Base-by-base conservation (phyloP, 768 basidiomycete species). In the Mycena belliarum region DNA sequence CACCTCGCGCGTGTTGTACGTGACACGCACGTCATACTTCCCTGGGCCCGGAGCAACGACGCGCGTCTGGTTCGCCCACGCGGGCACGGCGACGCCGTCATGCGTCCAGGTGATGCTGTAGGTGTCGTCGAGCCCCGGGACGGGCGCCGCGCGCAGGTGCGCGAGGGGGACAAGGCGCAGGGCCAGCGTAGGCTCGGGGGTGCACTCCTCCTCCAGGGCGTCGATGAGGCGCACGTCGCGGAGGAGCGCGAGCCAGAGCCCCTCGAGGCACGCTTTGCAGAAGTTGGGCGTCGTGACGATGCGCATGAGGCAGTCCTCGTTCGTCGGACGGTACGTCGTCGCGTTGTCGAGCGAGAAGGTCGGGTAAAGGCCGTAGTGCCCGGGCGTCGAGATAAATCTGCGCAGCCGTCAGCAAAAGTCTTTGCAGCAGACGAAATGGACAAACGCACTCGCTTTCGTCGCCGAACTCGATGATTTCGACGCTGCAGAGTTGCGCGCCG, bases 271-370 rank as follows among this genome's bases (percentile, higher is more conserved):
- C 49, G 82, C 85, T 61, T 77, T 83, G 77, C 91, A 92, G 68
- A 92, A 88, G 66, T 87, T 82, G 52, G 88, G 85, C 0, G 80
- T 77, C 26, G 80, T 84, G 40, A 90, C 85, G 51, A 75, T 73
- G 40, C 91, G 88, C 91, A 93, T 92, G 45, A 92, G 82, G 67
- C 91, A 92, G 68, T 85, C 87, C 58, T 89, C 85, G 61, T 91
- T 89, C 3, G 90, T 92, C 4, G 91, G 91, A n/a, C 91, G 82
- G 70, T 88, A 92, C 4, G 82, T 80, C 0, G 87, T 91, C 49
- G 70, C 69, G 64, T 91, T 89, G 37, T 74, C 69, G 32, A 85
- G 76, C 0, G 86, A 88, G 66, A 80, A 91, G 87, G 91, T 92
- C 11, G 91, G 89, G 68, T 84, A 93, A 28, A 86, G 71, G 47